Conservation (phyloP, 164 flowering plant species). For the Stephania cephalantha region DNA sequence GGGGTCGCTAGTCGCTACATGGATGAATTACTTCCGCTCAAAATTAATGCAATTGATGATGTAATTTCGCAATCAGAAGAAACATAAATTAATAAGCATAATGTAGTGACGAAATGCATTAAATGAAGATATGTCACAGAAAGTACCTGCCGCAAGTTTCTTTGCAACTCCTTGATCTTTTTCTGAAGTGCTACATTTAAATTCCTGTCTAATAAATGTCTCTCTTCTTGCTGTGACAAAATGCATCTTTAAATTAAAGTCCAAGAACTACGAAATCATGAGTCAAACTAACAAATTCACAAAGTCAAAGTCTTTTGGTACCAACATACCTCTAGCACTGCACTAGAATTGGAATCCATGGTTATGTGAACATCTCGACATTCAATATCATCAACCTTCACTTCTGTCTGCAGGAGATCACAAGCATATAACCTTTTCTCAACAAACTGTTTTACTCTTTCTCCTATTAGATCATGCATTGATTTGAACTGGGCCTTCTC, state of each 20-base stretch:
- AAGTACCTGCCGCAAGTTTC: conserved; percentile 70
- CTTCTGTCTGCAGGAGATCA: conserved; percentile 26
- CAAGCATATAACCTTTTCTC: conserved; percentile 11
- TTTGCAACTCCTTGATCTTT: conserved; percentile 82
- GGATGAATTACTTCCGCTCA: too few species aligned
- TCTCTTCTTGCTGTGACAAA: conserved; percentile 81
- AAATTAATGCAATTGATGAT: too few species aligned
- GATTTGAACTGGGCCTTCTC: conserved; percentile 40
- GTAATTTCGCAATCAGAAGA: too few species aligned
- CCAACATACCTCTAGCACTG: conserved; percentile 36
- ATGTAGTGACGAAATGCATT: background rate
- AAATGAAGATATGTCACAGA: background rate
- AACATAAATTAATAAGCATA: background rate
- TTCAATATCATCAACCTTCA: conserved; percentile 35
- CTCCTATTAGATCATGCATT: conserved; percentile 28
- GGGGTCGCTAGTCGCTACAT: too few species aligned
- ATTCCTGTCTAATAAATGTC: conserved; percentile 78
- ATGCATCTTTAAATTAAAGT: too few species aligned
- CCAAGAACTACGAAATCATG: too few species aligned
- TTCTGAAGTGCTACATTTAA: conserved; percentile 66
- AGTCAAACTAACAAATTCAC: too few species aligned
- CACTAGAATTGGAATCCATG: conserved; percentile 24
- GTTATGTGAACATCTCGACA: conserved; percentile 64
- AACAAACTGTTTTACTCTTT: conserved; percentile 32
- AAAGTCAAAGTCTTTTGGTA: background rate